Evolutionary conservation across 306 rosid species (phyloP).

Genomic region (Casuarina glauca): DNA sequence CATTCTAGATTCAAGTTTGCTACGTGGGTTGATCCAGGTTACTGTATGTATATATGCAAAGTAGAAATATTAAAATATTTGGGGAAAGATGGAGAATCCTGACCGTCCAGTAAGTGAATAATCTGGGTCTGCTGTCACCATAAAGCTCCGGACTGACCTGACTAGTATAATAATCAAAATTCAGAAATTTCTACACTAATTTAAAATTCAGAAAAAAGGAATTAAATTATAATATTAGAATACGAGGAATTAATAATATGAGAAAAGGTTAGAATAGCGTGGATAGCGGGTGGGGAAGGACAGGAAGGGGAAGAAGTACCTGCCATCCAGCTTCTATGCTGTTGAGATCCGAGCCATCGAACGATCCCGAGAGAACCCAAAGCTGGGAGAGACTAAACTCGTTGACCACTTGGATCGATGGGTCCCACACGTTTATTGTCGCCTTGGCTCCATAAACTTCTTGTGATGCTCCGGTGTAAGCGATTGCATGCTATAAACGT

Average conservation of each 20-base stretch:
- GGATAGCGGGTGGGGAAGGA: conserved; percentile 16
- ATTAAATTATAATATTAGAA: too few species aligned
- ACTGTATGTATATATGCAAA: too few species aligned
- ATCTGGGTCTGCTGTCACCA: conserved; percentile 95
- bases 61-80: not conserved
- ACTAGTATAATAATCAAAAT: conserved; percentile 85
- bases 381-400: conserved; percentile 92
- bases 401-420: conserved; percentile 65
- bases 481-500: conserved; percentile 71
- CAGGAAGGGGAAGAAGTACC: conserved; percentile 55
- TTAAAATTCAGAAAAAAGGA: too few species aligned
- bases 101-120: conserved; percentile 98
- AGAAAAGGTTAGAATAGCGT: not conserved
- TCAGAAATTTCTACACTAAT: conserved; percentile 33
- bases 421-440: conserved; percentile 92
- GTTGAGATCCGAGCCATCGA: conserved; percentile 95
- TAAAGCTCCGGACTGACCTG: conserved; percentile 99
- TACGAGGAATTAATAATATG: not conserved
- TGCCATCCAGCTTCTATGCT: conserved; percentile 99
- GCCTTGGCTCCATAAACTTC: conserved; percentile 88
- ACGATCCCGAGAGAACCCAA: conserved; percentile 90
- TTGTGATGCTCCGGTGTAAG: conserved; percentile 64
- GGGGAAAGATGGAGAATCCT: conserved; percentile 29
- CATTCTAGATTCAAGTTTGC: too few species aligned
- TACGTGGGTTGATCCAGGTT: too few species aligned